phyloP scores from a whole-genome alignment of 2,329 filamentous ascomycete genomes.

The Hirsutella rhossiliensis region DNA sequence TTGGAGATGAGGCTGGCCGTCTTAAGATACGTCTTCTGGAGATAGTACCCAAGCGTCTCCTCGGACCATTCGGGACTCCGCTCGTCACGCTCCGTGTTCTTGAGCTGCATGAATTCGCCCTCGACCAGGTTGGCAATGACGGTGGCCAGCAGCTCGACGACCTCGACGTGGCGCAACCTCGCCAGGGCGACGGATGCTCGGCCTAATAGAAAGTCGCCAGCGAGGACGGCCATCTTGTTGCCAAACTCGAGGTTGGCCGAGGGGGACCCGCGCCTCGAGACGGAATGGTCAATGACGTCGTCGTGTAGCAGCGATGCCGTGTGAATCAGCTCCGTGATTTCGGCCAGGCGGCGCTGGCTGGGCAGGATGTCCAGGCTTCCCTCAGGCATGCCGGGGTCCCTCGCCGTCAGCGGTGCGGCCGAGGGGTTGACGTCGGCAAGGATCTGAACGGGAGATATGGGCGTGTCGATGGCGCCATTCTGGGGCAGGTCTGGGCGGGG shows the following conservation, averaged over 20 bases:
- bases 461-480: constrained; percentile 37
- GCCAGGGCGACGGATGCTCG: constrained; percentile 89
- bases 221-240: constrained; percentile 98
- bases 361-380: constrained; percentile 63
- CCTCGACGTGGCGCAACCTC: constrained; percentile 80
- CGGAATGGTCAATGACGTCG: constrained; percentile 92
- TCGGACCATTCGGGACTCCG: constrained; percentile 74
- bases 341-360: constrained; percentile 82
- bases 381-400: constrained; percentile 20
- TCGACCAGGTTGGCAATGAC: constrained; percentile 97
- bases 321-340: constrained; percentile 96
- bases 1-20: constrained; percentile 93
- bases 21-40: constrained; percentile 98
- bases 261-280: constrained; percentile 68
- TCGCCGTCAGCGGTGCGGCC: constrained; percentile 29
- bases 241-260: constrained; percentile 93
- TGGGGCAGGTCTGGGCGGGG: constrained; percentile 24
- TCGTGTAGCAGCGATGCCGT: constrained; percentile 94
- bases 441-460: constrained; percentile 41
- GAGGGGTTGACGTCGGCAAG: constrained; percentile 76
- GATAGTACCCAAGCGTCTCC: constrained; percentile 81
- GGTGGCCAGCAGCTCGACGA: constrained; percentile 86
- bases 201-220: constrained; percentile 91
- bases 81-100: constrained; percentile 89
- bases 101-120: constrained; percentile 98